Conservation (phyloP, 371 early-diverging fungal species). For the Globomyces sp. region DNA sequence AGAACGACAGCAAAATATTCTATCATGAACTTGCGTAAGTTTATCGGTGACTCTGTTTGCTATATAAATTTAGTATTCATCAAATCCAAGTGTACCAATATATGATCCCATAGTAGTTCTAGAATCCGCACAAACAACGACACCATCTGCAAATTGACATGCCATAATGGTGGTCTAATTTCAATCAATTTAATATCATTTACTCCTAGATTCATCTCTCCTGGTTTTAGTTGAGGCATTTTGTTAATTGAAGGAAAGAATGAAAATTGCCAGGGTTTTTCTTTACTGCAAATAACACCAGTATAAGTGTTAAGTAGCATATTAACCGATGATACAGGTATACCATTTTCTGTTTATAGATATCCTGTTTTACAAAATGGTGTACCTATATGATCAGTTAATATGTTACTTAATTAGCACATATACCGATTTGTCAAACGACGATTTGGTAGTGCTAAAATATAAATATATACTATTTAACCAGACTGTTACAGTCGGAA, state of each 20-base stretch:
- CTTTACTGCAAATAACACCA: no score
- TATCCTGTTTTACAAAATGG: no score
- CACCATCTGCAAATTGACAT: constrained; percentile 91
- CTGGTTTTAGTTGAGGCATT: constrained; percentile 65
- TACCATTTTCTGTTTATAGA: no score
- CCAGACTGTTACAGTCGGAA: no score
- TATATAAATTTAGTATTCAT: constrained; percentile 7
- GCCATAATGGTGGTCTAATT: constrained; percentile 99
- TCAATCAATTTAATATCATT: constrained; percentile 26
- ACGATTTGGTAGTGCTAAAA: no score
- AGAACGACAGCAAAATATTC: constrained; percentile 97
- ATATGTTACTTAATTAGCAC: no score
- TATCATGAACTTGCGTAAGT: constrained; percentile 95
- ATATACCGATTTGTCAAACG: no score
- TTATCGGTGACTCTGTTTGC: constrained; percentile 98
- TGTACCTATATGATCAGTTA: no score
- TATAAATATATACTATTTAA: no score
- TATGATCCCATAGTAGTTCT: constrained; percentile 97
- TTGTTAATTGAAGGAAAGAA: neutral
- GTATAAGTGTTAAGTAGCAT: no score
- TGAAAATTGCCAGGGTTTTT: no score
- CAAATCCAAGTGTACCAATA: constrained; percentile 62
- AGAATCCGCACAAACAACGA: constrained; percentile 98
- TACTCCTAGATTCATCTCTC: constrained; percentile 94
- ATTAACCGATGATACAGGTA: no score